Evolutionary conservation across 106 monocot genomes (phyloP).

Genomic region (Cymbidium sinense): DNA sequence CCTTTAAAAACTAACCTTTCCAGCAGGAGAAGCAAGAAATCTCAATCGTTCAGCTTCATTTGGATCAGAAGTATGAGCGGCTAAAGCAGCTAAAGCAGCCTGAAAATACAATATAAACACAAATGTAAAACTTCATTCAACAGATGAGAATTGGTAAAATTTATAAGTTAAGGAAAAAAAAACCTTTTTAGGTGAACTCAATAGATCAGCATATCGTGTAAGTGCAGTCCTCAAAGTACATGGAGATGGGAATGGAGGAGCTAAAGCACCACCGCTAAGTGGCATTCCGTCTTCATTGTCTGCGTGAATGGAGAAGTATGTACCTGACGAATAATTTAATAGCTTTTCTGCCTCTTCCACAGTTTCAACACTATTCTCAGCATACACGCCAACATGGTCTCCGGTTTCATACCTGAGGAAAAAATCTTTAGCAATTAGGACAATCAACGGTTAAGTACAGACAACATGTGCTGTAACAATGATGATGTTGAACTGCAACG

Average conservation of each 20-base stretch:
- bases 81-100: slow-evolving; percentile 86
- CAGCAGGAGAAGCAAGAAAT: slow-evolving; percentile 84
- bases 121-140: not conserved
- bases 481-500: not conserved
- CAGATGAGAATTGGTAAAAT: not conserved
- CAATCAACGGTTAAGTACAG: not conserved
- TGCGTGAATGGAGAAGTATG: slow-evolving; percentile 85
- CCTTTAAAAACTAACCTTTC: slow-evolving; percentile 65
- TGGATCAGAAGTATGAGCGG: slow-evolving; percentile 87
- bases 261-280: slow-evolving; percentile 38
- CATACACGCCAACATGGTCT: slow-evolving; percentile 91
- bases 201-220: slow-evolving; percentile 83
- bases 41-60: slow-evolving; percentile 63
- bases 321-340: slow-evolving; percentile 57
- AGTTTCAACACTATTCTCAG: slow-evolving; percentile 71
- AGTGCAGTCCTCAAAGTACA: slow-evolving; percentile 80
- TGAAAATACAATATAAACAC: slow-evolving; percentile 14
- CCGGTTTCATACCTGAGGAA: slow-evolving; percentile 83
- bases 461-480: not conserved
- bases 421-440: not conserved
- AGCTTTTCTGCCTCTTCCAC: slow-evolving; percentile 85
- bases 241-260: slow-evolving; percentile 90
- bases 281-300: slow-evolving; percentile 92
- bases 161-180: not conserved
- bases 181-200: slow-evolving; percentile 95